These are phyloP conservation scores for Crithidia bombi DNA, from an alignment of 208 protist species.

Conservation along the genomic window DNA sequence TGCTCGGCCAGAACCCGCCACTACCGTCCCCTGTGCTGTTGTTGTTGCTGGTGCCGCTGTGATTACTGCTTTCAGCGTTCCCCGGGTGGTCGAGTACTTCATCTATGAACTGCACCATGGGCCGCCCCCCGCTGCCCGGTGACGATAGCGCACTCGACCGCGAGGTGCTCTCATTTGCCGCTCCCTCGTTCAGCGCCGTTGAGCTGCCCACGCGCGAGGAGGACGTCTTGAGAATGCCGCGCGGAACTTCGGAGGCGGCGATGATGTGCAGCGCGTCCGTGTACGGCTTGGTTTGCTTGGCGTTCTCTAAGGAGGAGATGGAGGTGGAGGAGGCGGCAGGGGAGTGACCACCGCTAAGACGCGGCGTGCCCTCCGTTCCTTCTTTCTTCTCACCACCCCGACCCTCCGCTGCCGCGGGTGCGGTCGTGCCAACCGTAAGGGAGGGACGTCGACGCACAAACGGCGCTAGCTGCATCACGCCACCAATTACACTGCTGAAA, in stretches of 20 bases:
- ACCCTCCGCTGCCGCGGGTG: not conserved
- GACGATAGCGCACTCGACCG: constrained; percentile 2
- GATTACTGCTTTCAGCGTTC: not conserved
- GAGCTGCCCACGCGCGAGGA: not conserved
- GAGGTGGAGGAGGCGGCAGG: constrained; percentile 1
- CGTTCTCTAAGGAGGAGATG: not conserved
- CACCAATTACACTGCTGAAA: not conserved
- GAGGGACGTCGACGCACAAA: constrained; percentile 6
- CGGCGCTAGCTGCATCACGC: constrained; percentile 8
- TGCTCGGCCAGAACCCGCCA: not conserved
- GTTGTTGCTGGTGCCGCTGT: constrained; percentile 1
- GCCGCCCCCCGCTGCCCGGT: not conserved
- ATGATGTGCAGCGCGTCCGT: constrained; percentile 6
- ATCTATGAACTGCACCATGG: constrained; percentile 10
- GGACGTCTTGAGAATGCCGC: constrained; percentile 21
- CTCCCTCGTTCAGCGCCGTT: not conserved
- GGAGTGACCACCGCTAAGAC: not conserved
- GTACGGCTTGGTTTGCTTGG: constrained; percentile 9
- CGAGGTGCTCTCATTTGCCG: constrained; percentile 6
- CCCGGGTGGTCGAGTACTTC: not conserved
- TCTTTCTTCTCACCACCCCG: not conserved
- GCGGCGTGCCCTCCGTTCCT: not conserved
- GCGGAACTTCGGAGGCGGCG: constrained; percentile 10
- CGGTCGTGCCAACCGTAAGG: not conserved
- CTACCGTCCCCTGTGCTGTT: not conserved